phyloP scores from a whole-genome alignment of 2,329 filamentous ascomycete genomes.

The Ascochyta pisi region DNA sequence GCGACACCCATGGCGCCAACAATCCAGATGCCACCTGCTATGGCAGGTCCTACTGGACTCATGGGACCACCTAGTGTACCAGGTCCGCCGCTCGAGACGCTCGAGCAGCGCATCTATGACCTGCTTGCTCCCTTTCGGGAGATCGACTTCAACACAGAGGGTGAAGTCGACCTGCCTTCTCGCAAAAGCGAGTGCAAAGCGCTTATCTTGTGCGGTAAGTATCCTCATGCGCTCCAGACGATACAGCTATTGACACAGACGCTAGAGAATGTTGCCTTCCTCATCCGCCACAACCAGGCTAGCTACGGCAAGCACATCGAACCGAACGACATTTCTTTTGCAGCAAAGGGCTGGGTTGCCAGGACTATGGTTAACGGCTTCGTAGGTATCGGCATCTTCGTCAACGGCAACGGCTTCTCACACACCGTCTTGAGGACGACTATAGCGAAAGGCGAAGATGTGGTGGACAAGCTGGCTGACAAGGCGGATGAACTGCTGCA shows the following conservation, averaged over 20 bases:
- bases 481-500: constrained; percentile 5
- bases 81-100: neutral
- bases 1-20: neutral
- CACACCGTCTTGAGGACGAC: constrained; percentile 8
- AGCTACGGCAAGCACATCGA: constrained; percentile 17
- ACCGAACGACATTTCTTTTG: constrained; percentile 10
- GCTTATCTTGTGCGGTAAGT: constrained; percentile 11
- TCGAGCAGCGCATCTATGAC: constrained; percentile 21
- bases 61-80: neutral
- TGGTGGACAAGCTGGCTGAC: constrained; percentile 9
- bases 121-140: constrained; percentile 14
- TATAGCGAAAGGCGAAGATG: neutral
- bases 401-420: constrained; percentile 16
- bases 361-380: neutral
- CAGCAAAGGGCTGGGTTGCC: constrained; percentile 10
- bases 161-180: neutral
- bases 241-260: neutral
- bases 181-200: neutral
- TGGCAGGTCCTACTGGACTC: neutral
- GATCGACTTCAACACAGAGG: neutral
- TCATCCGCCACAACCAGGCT: constrained; percentile 19
- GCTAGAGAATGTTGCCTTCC: constrained; percentile 20
- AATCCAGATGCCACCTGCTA: neutral
- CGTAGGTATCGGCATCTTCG: constrained; percentile 12
- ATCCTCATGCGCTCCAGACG: no score